Evolutionary conservation across 1,284 basidiomycete genomes (phyloP).

Genomic region (Cutaneotrichosporon curvatum): DNA sequence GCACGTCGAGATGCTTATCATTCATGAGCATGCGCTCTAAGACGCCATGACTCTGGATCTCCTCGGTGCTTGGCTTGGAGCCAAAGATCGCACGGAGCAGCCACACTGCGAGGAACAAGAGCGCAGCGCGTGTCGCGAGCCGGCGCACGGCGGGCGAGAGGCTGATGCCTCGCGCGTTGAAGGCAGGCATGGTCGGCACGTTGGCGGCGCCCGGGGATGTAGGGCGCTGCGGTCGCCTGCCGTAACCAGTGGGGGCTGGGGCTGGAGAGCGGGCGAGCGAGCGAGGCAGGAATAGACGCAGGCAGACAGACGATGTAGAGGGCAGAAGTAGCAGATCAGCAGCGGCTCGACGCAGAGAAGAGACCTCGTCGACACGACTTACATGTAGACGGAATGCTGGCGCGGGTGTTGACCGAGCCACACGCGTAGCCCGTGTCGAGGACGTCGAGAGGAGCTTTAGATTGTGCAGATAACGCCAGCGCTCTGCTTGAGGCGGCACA

Average conservation of each 20-base stretch:
- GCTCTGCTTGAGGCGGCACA: no score
- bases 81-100: conserved; percentile 41
- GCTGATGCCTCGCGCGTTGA: conserved; percentile 15
- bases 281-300: background rate
- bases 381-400: conserved; percentile 23
- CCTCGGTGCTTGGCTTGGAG: conserved; percentile 27
- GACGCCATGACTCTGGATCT: conserved; percentile 71
- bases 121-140: conserved; percentile 34
- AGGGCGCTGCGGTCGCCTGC: background rate
- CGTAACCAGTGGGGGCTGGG: background rate
- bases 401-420: background rate
- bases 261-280: background rate
- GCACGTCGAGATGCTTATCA: conserved; percentile 78
- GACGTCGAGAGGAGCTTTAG: background rate
- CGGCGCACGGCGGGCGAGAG: conserved; percentile 36
- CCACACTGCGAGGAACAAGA: conserved; percentile 33
- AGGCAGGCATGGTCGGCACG: conserved; percentile 27
- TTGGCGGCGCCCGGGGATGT: conserved; percentile 13
- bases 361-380: conserved; percentile 6
- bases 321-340: no score
- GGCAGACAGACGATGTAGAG: background rate
- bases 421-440: background rate
- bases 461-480: no score
- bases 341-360: no score
- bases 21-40: conserved; percentile 75